Percentiles rank a stretch among this genome's conserved stretches.
Evolutionary conservation across 108 stramenopile genomes (phyloP).

Genomic region (Skeletonema tropicum): DNA sequence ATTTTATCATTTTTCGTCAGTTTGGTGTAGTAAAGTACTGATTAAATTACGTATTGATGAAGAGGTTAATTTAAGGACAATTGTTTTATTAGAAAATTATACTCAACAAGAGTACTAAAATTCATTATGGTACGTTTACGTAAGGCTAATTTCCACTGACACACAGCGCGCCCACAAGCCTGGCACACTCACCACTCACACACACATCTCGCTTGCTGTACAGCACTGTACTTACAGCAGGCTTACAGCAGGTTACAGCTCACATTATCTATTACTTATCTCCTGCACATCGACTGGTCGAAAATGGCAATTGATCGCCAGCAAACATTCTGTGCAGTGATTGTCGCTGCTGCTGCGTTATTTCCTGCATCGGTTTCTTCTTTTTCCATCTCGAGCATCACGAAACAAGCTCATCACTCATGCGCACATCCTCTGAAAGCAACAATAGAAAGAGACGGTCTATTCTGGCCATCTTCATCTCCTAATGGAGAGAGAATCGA

Average conservation of each 20-base stretch:
- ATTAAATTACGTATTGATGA: background rate
- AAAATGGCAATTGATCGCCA: background rate
- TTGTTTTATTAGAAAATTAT: background rate
- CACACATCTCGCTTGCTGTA: no score
- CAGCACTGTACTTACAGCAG: no score
- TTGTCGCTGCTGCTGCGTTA: background rate
- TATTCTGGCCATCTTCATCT: conserved; percentile 42
- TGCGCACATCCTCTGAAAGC: conserved; percentile 1
- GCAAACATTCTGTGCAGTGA: background rate
- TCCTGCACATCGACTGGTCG: no score
- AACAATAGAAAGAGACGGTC: conserved; percentile 27
- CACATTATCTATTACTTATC: no score
- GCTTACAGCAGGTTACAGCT: no score
- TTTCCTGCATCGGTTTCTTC: background rate
- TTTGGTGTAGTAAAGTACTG: background rate
- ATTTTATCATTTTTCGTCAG: background rate
- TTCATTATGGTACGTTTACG: background rate
- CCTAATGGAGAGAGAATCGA: background rate
- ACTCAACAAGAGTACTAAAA: no score
- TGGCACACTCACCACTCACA: no score
- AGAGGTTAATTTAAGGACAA: background rate
- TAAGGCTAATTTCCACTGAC: background rate
- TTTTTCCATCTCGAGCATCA: background rate
- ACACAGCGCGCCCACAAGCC: no score
- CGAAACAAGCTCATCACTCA: background rate